Evolutionary conservation across 345 rosid species (phyloP).

Genomic region (Cardamine occulta): DNA sequence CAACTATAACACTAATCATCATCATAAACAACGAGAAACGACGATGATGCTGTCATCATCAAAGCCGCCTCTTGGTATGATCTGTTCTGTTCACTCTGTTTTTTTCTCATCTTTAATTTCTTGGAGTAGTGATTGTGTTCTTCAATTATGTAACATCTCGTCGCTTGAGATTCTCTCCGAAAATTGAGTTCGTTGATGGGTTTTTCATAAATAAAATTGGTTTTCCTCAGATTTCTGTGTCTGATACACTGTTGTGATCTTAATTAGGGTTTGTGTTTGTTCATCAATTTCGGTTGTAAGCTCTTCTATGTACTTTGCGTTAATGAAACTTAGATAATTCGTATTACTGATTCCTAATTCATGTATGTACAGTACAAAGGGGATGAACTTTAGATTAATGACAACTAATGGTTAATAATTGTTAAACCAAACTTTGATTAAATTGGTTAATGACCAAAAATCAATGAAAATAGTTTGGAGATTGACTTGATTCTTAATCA

Average conservation of each 20-base stretch:
- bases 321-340: slow-evolving; percentile 1
- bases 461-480: no score
- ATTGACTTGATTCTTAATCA: no score
- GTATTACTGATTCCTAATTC: neutral
- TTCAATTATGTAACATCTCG: neutral
- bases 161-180: neutral
- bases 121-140: neutral
- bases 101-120: neutral
- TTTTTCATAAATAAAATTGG: neutral
- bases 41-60: slow-evolving; percentile 39
- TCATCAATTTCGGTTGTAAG: slow-evolving; percentile 3
- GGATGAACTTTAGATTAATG: no score
- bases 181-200: slow-evolving; percentile 16
- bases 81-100: slow-evolving; percentile 13
- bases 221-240: neutral
- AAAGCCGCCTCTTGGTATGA: slow-evolving; percentile 52
- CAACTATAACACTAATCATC: slow-evolving; percentile 1
- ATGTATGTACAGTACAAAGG: no score
- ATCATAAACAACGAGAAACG: slow-evolving; percentile 31
- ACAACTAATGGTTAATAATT: no score
- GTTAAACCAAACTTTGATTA: no score
- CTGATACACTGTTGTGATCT: neutral
- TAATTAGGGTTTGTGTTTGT: slow-evolving; percentile 34
- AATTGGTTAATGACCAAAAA: no score
- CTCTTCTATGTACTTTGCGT: neutral